Percentiles rank a stretch among this genome's conserved stretches.
These are phyloP conservation scores for Suillus variegatus DNA, from an alignment of 768 basidiomycete species.

Conservation along the genomic window DNA sequence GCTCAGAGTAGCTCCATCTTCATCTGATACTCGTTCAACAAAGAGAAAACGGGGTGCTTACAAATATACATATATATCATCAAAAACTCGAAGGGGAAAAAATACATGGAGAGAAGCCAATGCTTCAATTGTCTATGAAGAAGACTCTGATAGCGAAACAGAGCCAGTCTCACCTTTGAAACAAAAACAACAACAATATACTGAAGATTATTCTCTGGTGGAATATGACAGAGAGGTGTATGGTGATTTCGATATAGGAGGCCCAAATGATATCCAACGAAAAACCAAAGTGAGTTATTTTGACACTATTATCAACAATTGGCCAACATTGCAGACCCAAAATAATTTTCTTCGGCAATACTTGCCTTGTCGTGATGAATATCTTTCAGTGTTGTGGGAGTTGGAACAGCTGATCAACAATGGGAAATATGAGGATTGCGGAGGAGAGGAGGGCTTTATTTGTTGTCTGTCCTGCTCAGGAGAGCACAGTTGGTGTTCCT, in stretches of 20 bases:
- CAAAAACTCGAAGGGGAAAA: too few relatives aligned
- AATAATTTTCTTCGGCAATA: constrained; percentile 6
- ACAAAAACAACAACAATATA: not conserved
- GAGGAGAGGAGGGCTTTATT: not conserved
- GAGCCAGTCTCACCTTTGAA: not conserved
- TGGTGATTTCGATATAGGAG: not conserved
- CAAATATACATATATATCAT: not conserved
- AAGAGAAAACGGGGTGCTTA: not conserved
- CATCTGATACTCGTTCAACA: not conserved
- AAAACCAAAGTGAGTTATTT: not conserved
- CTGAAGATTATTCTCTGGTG: not conserved
- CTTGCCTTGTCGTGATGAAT: not conserved
- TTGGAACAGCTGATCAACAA: not conserved
- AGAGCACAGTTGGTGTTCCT: constrained; percentile 5
- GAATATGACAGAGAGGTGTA: not conserved
- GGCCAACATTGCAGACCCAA: not conserved
- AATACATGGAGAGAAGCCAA: not conserved
- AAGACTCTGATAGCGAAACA: not conserved
- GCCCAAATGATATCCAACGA: too few relatives aligned
- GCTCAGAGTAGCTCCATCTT: not conserved
- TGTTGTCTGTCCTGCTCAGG: constrained; percentile 7
- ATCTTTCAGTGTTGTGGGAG: constrained; percentile 2
- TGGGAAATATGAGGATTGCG: not conserved
- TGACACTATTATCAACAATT: too few relatives aligned
- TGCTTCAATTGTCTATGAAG: not conserved